Evolutionary conservation across 208 protist genomes (phyloP).

Genomic region (Trypanosoma cruzi): DNA sequence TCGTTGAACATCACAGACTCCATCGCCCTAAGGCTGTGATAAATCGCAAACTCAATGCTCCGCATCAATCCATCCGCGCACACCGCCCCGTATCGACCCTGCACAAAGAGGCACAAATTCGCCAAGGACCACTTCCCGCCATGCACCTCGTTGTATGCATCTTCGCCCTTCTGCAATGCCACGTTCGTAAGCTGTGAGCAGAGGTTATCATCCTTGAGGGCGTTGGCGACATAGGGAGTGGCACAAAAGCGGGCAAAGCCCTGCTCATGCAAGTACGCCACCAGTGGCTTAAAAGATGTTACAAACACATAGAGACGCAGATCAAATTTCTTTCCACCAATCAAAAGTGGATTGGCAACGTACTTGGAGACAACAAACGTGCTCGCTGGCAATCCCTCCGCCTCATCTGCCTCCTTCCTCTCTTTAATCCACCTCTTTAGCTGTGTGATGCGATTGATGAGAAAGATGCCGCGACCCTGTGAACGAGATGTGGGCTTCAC

Average conservation of each 20-base stretch:
- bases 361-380: conserved; percentile 94
- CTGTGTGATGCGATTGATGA: conserved; percentile 93
- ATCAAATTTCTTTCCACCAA: conserved; percentile 97
- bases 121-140: conserved; percentile 95
- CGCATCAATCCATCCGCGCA: conserved; percentile 72
- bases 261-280: conserved; percentile 90
- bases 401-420: conserved; percentile 56
- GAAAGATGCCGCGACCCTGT: conserved; percentile 97
- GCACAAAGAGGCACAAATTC: conserved; percentile 89
- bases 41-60: conserved; percentile 94
- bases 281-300: conserved; percentile 92
- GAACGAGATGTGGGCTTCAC: conserved; percentile 94
- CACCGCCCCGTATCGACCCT: conserved; percentile 71
- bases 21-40: conserved; percentile 90
- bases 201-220: conserved; percentile 69
- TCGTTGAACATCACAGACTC: conserved; percentile 95
- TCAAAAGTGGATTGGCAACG: conserved; percentile 95
- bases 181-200: conserved; percentile 98
- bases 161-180: conserved; percentile 94
- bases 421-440: conserved; percentile 80
- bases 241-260: conserved; percentile 96
- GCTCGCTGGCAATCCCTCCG: conserved; percentile 18
- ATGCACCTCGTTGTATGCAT: conserved; percentile 93
- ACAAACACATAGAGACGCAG: conserved; percentile 97
- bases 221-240: conserved; percentile 74